Evolutionary conservation across 2,329 filamentous ascomycete genomes (phyloP), one percentile per base, ranked within the genome.

Genomic region (Ceratocystis eucalypticola): DNA sequence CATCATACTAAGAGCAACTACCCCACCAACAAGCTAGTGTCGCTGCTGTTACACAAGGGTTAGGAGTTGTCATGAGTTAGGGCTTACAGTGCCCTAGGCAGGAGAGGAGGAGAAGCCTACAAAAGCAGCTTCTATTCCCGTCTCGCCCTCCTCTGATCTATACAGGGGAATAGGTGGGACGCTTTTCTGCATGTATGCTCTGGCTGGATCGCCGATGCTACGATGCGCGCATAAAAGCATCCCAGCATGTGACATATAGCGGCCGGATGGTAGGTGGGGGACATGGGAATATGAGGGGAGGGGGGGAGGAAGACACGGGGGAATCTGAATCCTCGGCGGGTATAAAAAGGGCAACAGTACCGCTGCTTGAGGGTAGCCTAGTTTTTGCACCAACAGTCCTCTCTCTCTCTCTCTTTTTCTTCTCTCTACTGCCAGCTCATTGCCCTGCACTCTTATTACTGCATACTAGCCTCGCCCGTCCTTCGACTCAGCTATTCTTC

Each of bases 181-280:
- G 4, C 1, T 53, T 7, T 20, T 53, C 25, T 53, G 20, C 48
- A 53, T 53, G 20, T 25, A 53, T 3, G 7, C 3, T 22, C 20
- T 20, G 8, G 17, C 2, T 50, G 15, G n/a, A 28, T n/a, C 7
- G 3, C 12, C 1, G 37, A 62, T 48, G 61, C 37, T 44, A 62
- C 37, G 33, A 25, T 62, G 61, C 61, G 37, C n/a, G 44, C 37
- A 45, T 44, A 45, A 48, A 62, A 48, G 61, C n/a, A 48, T 37
- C 15, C 33, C 17, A 45, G 17, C 53, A 66, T 59, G 59, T 41
- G 37, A 68, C 55, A 50, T 44, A 22, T 37, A 37, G 37, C 37
- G 25, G 33, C 45, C 25, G n/a, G 15, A 46, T 41, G n/a, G 37
- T 64, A 53, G 25, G 48, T 5, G n/a, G 46, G 53, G 53, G 53